phyloP scores from a whole-genome alignment of 2,329 filamentous ascomycete species.

The Fusarium compactum region DNA sequence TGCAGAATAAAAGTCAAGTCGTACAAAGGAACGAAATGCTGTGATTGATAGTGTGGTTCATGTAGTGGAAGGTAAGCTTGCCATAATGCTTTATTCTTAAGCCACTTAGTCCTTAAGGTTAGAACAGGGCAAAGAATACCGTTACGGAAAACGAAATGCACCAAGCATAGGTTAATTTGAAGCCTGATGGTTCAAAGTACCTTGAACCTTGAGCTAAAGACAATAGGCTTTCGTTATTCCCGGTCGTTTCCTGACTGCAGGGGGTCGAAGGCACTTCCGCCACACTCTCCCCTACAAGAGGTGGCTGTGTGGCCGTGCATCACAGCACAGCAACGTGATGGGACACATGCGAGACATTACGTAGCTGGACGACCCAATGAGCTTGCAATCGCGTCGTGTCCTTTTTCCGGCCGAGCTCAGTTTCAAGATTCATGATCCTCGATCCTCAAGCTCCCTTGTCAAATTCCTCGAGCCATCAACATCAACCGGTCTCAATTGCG shows the following conservation, averaged over 20 bases:
- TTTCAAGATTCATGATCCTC: slow-evolving; percentile 43
- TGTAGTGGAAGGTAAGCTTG: background rate
- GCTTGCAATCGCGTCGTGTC: slow-evolving; percentile 50
- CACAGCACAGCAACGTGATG: slow-evolving; percentile 5
- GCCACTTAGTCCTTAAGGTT: background rate
- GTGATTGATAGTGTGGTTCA: background rate
- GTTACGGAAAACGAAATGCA: background rate
- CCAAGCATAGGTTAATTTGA: background rate
- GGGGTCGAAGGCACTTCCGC: background rate
- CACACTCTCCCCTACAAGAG: background rate
- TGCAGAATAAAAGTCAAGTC: background rate
- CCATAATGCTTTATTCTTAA: background rate
- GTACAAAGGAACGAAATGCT: background rate
- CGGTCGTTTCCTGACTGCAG: background rate
- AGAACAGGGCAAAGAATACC: background rate
- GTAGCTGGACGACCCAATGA: slow-evolving; percentile 46
- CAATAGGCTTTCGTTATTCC: background rate
- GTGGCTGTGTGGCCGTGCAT: slow-evolving; percentile 26
- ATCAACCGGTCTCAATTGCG: slow-evolving; percentile 37
- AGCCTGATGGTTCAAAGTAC: background rate
- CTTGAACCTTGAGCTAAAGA: background rate
- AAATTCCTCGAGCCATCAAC: slow-evolving; percentile 33
- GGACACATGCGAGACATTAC: slow-evolving; percentile 32
- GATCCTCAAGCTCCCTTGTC: slow-evolving; percentile 43
- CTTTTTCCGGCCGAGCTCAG: slow-evolving; percentile 45